A percentile compares a stretch with the other conserved stretches of the same genome.
These are phyloP conservation scores for Naegleria fowleri DNA, from an alignment of 208 protist species.

Conservation along the genomic window DNA sequence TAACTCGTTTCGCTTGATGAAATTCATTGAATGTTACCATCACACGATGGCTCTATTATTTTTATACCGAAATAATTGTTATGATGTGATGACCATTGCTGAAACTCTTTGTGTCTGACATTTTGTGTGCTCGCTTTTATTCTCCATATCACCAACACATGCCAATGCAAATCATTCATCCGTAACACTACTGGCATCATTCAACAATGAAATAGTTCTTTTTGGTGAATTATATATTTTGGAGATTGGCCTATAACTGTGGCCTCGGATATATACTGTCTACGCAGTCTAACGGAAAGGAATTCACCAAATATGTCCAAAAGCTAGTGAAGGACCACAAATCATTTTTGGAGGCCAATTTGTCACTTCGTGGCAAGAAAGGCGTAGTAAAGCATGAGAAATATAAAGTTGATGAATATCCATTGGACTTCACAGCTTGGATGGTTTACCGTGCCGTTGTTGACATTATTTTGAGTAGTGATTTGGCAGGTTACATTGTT, in stretches of 20 bases:
- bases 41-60: too few species aligned
- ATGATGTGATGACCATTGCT: too few species aligned
- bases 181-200: too few species aligned
- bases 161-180: too few species aligned
- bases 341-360: neutral
- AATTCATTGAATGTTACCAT: too few species aligned
- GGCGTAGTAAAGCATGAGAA: conserved; percentile 25
- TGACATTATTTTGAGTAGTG: conserved; percentile 80
- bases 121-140: too few species aligned
- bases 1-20: too few species aligned
- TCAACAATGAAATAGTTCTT: conserved; percentile 62
- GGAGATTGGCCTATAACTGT: conserved; percentile 82
- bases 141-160: too few species aligned
- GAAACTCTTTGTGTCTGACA: too few species aligned
- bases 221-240: conserved; percentile 73
- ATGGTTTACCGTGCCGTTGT: conserved; percentile 83
- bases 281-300: conserved; percentile 65
- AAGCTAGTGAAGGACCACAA: neutral
- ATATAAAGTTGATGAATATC: conserved; percentile 51
- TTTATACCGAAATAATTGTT: too few species aligned
- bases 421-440: conserved; percentile 80
- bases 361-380: neutral
- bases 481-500: conserved; percentile 72
- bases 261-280: conserved; percentile 77
- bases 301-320: conserved; percentile 38